Evolutionary conservation across 2,329 filamentous ascomycete genomes (phyloP).

Genomic region (Paraphoma chrysanthemicola): DNA sequence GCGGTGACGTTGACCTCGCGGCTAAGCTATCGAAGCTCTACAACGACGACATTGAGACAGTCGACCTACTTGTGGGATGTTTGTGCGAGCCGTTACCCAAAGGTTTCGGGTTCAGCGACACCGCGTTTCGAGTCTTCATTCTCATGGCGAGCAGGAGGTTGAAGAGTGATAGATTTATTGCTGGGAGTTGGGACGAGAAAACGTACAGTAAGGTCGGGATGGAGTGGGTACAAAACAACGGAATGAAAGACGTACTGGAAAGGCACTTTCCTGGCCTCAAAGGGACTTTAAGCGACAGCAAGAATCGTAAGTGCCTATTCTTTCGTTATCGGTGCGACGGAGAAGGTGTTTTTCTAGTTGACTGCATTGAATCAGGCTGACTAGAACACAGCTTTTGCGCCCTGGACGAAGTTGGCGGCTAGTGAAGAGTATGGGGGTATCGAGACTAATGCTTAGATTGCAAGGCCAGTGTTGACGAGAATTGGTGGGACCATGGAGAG

Average conservation of each 20-base stretch:
- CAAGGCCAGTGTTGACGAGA: not conserved
- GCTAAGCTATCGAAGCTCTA: constrained; percentile 49
- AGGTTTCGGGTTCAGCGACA: constrained; percentile 58
- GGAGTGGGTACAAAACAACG: constrained; percentile 52
- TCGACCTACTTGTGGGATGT: constrained; percentile 54
- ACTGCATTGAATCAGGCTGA: not conserved
- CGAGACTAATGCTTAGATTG: constrained; percentile 23
- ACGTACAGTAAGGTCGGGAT: constrained; percentile 53
- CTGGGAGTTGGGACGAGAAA: constrained; percentile 49
- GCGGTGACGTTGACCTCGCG: constrained; percentile 48
- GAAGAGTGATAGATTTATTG: constrained; percentile 57
- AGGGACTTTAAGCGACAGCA: constrained; percentile 30
- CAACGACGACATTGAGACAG: constrained; percentile 50
- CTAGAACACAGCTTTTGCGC: constrained; percentile 26
- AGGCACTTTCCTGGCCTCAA: constrained; percentile 54
- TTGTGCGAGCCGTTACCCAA: constrained; percentile 53
- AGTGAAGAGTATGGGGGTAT: constrained; percentile 24
- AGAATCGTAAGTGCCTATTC: constrained; percentile 22
- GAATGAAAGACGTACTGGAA: constrained; percentile 54
- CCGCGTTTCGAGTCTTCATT: constrained; percentile 56
- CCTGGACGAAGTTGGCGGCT: constrained; percentile 26
- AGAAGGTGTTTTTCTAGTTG: too few relatives aligned
- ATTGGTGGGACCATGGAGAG: too few relatives aligned
- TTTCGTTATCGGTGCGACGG: not conserved
- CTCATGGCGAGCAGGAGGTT: constrained; percentile 53